Conservation (phyloP, 1,284 basidiomycete species). For the Ustilago esculenta region DNA sequence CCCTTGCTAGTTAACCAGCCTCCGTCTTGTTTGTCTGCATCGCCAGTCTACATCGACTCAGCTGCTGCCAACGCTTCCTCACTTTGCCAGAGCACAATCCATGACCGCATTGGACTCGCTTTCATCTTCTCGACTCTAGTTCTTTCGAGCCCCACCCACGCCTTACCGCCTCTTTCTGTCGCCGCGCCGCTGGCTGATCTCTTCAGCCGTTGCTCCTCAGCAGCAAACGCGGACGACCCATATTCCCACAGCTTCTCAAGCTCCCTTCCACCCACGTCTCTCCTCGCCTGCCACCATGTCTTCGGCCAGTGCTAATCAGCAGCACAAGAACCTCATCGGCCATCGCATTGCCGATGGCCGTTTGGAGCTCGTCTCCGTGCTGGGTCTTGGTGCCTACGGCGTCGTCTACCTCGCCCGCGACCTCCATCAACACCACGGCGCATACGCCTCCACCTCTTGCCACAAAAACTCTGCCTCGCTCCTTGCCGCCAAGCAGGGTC, state of each 20-base stretch:
- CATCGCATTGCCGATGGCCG: constrained; percentile 68
- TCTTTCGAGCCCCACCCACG: background rate
- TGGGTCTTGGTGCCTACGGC: constrained; percentile 94
- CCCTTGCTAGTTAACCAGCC: constrained; percentile 1
- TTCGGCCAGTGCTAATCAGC: constrained; percentile 36
- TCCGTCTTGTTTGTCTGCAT: too few species aligned
- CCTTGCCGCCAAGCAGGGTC: constrained; percentile 48
- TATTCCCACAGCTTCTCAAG: background rate
- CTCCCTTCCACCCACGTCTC: too few species aligned
- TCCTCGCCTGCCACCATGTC: constrained; percentile 29
- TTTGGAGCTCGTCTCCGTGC: constrained; percentile 85
- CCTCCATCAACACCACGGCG: constrained; percentile 51
- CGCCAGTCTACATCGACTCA: background rate
- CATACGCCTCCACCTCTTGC: constrained; percentile 45
- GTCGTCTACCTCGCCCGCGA: constrained; percentile 79
- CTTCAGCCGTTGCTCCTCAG: constrained; percentile 8
- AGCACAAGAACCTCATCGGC: constrained; percentile 68
- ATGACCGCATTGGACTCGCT: background rate
- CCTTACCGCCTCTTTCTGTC: background rate
- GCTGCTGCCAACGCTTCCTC: background rate
- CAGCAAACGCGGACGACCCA: background rate
- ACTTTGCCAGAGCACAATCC: background rate
- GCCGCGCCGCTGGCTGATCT: constrained; percentile 8
- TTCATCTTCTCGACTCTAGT: background rate
- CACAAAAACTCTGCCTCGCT: constrained; percentile 39